Percentiles rank a stretch among this genome's conserved stretches.
Conservation (phyloP, 2,329 filamentous ascomycete species). For the Fusarium piperis region DNA sequence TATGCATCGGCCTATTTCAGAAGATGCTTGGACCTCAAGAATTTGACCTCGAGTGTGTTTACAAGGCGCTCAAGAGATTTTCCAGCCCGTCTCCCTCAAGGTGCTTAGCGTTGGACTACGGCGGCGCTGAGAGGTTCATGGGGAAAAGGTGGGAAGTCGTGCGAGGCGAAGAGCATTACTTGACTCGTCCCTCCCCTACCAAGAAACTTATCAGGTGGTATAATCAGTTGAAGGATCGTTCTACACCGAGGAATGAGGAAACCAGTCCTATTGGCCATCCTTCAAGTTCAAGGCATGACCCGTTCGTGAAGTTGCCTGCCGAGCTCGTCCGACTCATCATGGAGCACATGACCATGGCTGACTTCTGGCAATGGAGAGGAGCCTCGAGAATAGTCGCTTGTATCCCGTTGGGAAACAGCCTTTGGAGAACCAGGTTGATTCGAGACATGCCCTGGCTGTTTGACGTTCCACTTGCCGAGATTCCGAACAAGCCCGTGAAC, state of each 20-base stretch:
- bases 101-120: not conserved
- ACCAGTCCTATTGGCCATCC: not conserved
- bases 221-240: not conserved
- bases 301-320: not conserved
- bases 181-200: not conserved
- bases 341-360: not conserved
- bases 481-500: not conserved
- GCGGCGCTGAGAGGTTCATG: not conserved
- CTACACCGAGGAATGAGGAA: too few relatives aligned
- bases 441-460: not conserved
- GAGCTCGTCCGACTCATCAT: not conserved
- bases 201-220: not conserved
- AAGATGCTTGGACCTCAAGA: not conserved
- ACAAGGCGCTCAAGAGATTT: not conserved
- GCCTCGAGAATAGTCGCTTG: not conserved
- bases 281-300: not conserved
- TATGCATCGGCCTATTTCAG: not conserved
- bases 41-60: not conserved
- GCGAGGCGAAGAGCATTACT: not conserved
- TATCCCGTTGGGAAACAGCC: not conserved
- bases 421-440: not conserved
- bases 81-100: too few relatives aligned
- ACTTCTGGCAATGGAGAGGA: not conserved
- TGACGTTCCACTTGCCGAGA: not conserved
- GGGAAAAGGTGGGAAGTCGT: not conserved